Evolutionary conservation across 805 yeast species (phyloP).

Genomic region (Wickerhamiella kurtzmanii): DNA sequence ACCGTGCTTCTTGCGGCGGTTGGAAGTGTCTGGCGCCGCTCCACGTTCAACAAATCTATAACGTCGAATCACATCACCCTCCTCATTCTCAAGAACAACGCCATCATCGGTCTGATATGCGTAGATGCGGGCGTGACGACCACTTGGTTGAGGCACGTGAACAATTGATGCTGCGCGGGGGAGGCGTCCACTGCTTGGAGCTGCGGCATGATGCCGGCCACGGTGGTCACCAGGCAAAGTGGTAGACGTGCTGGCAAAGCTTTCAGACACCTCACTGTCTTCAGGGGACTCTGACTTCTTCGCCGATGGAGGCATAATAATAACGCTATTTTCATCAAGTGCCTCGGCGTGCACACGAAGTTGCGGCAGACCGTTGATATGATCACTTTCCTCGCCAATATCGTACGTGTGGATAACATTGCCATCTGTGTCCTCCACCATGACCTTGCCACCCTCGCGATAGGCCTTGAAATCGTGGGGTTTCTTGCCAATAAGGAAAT

Average conservation of each 20-base stretch:
- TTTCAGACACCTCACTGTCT: not conserved
- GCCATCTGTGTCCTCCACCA: constrained; percentile 75
- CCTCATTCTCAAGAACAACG: constrained; percentile 74
- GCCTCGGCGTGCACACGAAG: constrained; percentile 3
- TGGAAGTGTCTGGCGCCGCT: constrained; percentile 5
- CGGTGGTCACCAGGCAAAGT: not conserved
- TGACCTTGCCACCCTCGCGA: constrained; percentile 55
- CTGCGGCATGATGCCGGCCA: no score
- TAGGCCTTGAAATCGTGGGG: constrained; percentile 32
- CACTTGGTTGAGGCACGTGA: constrained; percentile 10
- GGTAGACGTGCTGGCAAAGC: not conserved
- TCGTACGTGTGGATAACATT: constrained; percentile 53
- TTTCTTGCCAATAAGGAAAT: constrained; percentile 15
- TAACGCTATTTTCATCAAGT: not conserved
- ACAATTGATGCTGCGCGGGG: constrained; percentile 4
- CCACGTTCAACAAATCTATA: constrained; percentile 56
- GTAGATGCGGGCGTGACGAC: constrained; percentile 11
- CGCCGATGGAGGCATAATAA: not conserved
- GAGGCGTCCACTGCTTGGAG: not conserved
- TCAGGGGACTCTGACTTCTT: not conserved
- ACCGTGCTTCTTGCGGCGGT: not conserved
- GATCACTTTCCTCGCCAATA: constrained; percentile 19
- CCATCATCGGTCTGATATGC: constrained; percentile 74
- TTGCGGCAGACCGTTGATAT: constrained; percentile 11
- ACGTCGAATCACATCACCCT: constrained; percentile 81